Evolutionary conservation across 1,284 basidiomycete species (phyloP).

Genomic region (Prillingera fragicola): DNA sequence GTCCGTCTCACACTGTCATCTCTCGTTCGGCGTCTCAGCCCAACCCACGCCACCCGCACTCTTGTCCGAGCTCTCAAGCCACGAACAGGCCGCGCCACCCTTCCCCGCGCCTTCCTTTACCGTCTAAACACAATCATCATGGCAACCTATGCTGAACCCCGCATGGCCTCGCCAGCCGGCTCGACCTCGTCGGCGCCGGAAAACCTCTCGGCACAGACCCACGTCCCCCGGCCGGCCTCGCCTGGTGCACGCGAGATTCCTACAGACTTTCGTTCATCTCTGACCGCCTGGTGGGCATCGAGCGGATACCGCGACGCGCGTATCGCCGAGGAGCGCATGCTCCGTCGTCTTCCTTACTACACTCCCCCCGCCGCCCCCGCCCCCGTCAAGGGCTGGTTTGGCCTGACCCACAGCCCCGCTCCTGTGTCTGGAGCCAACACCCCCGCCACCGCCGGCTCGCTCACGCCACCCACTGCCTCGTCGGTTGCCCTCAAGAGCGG

Average conservation of each 20-base stretch:
- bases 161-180: no score
- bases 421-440: conserved; percentile 6
- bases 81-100: no score
- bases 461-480: not conserved
- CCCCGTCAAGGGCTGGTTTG: conserved; percentile 8
- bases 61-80: no score
- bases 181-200: no score
- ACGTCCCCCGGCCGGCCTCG: no score
- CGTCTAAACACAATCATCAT: no score
- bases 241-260: conserved; percentile 33
- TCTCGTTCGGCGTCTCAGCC: no score
- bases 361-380: conserved; percentile 13
- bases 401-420: conserved; percentile 1
- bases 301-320: conserved; percentile 39
- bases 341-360: conserved; percentile 35
- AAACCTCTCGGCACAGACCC: no score
- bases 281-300: conserved; percentile 43
- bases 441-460: not conserved
- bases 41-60: no score
- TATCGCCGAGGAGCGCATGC: conserved; percentile 38
- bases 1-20: no score
- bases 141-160: no score
- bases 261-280: conserved; percentile 36
- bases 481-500: conserved; percentile 16
- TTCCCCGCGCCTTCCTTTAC: no score